Base-by-base conservation (phyloP, 345 rosid species). In the Erucastrum elatum region DNA sequence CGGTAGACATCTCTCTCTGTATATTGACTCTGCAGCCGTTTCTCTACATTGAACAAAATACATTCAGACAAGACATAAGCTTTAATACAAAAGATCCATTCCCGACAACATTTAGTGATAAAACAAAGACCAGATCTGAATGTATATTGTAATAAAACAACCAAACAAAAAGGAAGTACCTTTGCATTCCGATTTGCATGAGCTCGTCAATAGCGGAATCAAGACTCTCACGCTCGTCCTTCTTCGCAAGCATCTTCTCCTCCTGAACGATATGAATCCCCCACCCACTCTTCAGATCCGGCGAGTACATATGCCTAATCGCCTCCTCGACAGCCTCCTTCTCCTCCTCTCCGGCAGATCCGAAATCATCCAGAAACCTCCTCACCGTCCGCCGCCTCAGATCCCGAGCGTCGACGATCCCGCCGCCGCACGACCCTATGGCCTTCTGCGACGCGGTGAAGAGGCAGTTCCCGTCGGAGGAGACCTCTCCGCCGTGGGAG, bases 211-310 rank as follows among this genome's bases (percentile, higher is more conserved):
- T 84, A 70, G 92, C 90, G 49, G 91, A 81, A 74, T 96, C 99
- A 33, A 96, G 78, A 33, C 81, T 73, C 4, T 80, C 84, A 35
- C 99, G 94, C 56, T 91, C 96, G 25, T 82, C 86, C 62, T 91
- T 93, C 77, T 81, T 87, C 12, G 94, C 96, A 72, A 96, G 81
- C 68, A 96, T 34, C 84, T 96, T 96, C 53, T 87, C 88, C 82
- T 96, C 99, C 79, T 96, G 98, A 10, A 96, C 94, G 6, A 96
- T 89, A 46, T 96, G 99, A 78, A 96, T 84, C 71, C 99, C 98
- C 99, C 99, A 96, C 4, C 99, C 99, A n/a, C 35, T 89, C 66
- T 82, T 89, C 94, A 96, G 93, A 96, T 93, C 99, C 84, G 99
- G 98, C 67, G 92, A 85, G 77, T 96, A 96, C 98, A 96, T 87